Conservation (phyloP, 805 yeast species). For the Nakazawaea laoshanensis region DNA sequence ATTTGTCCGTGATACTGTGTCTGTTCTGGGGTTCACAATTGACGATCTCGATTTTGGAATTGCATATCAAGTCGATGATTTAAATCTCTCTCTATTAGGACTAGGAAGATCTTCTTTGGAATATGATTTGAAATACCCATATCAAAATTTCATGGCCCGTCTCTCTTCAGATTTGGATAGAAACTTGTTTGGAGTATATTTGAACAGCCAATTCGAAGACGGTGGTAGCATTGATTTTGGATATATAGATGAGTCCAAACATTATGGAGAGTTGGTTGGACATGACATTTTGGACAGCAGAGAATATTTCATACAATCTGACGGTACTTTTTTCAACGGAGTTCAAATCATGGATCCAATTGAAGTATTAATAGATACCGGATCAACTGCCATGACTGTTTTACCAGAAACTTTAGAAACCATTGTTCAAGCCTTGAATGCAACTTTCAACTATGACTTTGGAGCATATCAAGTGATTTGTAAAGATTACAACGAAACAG, state of each 20-base stretch:
- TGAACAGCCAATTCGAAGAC: slow-evolving; percentile 14
- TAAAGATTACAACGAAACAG: slow-evolving; percentile 11
- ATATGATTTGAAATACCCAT: slow-evolving; percentile 4
- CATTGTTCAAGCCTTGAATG: slow-evolving; percentile 6
- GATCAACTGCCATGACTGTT: slow-evolving; percentile 11
- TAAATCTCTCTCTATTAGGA: slow-evolving; percentile 14
- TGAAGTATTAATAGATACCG: slow-evolving; percentile 12
- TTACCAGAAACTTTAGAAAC: slow-evolving; percentile 8
- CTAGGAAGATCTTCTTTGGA: slow-evolving; percentile 13
- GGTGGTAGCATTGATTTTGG: slow-evolving; percentile 23
- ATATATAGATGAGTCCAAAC: slow-evolving; percentile 21
- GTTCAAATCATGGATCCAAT: slow-evolving; percentile 6
- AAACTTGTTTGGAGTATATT: slow-evolving; percentile 20
- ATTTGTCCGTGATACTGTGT: slow-evolving; percentile 14
- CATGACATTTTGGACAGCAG: slow-evolving; percentile 6
- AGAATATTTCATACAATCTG: slow-evolving; percentile 15
- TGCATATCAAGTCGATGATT: slow-evolving; percentile 10
- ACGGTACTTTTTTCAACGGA: slow-evolving; percentile 10
- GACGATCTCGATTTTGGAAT: slow-evolving; percentile 15
- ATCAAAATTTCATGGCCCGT: slow-evolving; percentile 16
- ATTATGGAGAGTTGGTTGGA: slow-evolving; percentile 14
- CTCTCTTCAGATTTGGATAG: slow-evolving; percentile 18
- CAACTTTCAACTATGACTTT: slow-evolving; percentile 7
- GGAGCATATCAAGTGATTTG: slow-evolving; percentile 7
- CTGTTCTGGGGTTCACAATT: slow-evolving; percentile 11